These are phyloP conservation scores for Hyphopichia pseudoburtonii DNA, from an alignment of 1,139 yeast species.

Conservation along the genomic window DNA sequence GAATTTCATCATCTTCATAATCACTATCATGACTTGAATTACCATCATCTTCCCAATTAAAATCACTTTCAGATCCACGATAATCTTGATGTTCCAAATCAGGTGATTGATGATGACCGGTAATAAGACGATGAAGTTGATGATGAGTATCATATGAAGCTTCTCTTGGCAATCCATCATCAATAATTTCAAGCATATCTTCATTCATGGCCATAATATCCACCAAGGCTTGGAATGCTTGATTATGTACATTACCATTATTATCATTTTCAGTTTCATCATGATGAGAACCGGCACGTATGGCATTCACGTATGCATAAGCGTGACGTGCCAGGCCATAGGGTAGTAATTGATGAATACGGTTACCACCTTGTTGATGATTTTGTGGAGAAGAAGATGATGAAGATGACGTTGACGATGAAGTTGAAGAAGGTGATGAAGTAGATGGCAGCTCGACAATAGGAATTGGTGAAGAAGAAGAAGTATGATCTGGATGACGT, in stretches of 20 bases:
- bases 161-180: not conserved
- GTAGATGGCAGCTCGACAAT: too few species aligned
- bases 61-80: too few species aligned
- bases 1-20: too few species aligned
- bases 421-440: not conserved
- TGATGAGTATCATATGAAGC: not conserved
- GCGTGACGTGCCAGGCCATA: not conserved
- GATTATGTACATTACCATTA: not conserved
- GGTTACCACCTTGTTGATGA: not conserved
- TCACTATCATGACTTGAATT: too few species aligned
- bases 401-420: not conserved
- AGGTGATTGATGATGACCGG: too few species aligned
- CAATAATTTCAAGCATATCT: not conserved
- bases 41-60: too few species aligned
- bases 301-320: not conserved
- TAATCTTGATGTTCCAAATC: too few species aligned
- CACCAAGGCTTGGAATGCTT: not conserved
- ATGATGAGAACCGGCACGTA: not conserved
- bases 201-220: not conserved
- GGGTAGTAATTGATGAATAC: not conserved
- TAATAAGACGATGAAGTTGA: too few species aligned
- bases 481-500: not conserved
- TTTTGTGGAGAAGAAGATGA: not conserved
- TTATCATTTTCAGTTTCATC: too few species aligned
- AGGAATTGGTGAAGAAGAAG: not conserved